These are phyloP conservation scores for Globisporangium carolinianum DNA, from an alignment of 352 stramenopile species.

Conservation along the genomic window DNA sequence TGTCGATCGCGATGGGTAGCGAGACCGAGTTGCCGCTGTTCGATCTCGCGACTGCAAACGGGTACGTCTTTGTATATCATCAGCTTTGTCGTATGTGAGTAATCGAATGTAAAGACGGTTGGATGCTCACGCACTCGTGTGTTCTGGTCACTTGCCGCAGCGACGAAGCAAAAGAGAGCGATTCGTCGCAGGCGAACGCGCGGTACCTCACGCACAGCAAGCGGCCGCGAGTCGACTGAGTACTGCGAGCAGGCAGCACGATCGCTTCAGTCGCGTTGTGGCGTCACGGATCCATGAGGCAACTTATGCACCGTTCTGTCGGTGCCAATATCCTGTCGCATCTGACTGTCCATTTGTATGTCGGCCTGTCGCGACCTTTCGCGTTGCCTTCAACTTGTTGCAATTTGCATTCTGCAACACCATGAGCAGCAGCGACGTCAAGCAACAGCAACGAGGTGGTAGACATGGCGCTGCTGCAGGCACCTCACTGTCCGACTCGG, in stretches of 20 bases:
- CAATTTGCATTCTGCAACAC: background rate
- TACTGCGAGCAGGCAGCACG: too few relatives aligned
- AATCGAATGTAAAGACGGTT: too few relatives aligned
- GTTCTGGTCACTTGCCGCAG: background rate
- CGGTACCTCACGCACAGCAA: slow-evolving; percentile 63
- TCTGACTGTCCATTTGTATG: too few relatives aligned
- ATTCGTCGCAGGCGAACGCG: slow-evolving; percentile 43
- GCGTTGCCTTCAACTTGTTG: too few relatives aligned
- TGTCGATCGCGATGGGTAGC: slow-evolving; percentile 4
- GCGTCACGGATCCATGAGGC: too few relatives aligned
- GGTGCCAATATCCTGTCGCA: too few relatives aligned
- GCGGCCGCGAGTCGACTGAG: slow-evolving; percentile 31
- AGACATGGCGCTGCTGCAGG: too few relatives aligned
- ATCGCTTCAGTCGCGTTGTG: too few relatives aligned
- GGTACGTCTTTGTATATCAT: slow-evolving; percentile 1
- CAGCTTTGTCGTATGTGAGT: too few relatives aligned
- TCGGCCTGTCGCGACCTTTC: too few relatives aligned
- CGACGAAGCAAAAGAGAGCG: slow-evolving; percentile 18
- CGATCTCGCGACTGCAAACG: slow-evolving; percentile 12
- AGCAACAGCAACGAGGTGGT: background rate
- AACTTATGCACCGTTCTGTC: too few relatives aligned
- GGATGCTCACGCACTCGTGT: too few relatives aligned
- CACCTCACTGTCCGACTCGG: background rate
- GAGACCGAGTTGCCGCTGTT: slow-evolving; percentile 30
- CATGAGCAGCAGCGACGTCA: background rate